Evolutionary conservation across 1,139 yeast species (phyloP).

Genomic region (Saccharomyces hybrid): DNA sequence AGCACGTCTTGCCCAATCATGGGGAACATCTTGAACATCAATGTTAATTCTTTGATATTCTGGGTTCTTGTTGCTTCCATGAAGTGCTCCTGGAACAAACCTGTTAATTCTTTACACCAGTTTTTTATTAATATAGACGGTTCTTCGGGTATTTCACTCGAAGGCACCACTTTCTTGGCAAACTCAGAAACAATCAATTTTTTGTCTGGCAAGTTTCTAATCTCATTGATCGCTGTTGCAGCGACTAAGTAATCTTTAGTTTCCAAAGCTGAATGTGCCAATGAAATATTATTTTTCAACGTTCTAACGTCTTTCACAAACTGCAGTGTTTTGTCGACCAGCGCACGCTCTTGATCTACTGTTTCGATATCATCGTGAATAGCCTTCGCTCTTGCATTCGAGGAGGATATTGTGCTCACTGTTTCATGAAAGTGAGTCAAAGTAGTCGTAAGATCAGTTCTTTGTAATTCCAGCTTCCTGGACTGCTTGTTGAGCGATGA

Average conservation of each 20-base stretch:
- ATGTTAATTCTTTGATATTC: constrained; percentile 62
- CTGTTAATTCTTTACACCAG: constrained; percentile 54
- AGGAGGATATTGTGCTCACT: constrained; percentile 35
- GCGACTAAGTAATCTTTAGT: constrained; percentile 53
- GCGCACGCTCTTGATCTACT: constrained; percentile 61
- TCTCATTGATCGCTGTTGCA: constrained; percentile 58
- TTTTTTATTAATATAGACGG: constrained; percentile 52
- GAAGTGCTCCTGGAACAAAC: constrained; percentile 55
- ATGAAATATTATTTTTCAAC: constrained; percentile 33
- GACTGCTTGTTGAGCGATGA: constrained; percentile 27
- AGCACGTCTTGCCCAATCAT: constrained; percentile 61
- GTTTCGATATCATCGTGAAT: constrained; percentile 64
- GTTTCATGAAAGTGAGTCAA: constrained; percentile 33
- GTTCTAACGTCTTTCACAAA: constrained; percentile 61
- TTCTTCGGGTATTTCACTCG: constrained; percentile 77
- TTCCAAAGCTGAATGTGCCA: constrained; percentile 23
- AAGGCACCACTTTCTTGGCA: constrained; percentile 81
- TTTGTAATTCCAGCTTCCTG: constrained; percentile 34
- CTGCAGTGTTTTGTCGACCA: constrained; percentile 55
- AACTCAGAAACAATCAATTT: constrained; percentile 54
- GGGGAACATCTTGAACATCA: constrained; percentile 72
- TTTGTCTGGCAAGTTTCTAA: constrained; percentile 57
- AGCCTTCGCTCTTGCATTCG: constrained; percentile 58
- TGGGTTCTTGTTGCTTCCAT: constrained; percentile 55
- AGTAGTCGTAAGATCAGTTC: constrained; percentile 41